Evolutionary conservation across 1,284 basidiomycete genomes (phyloP), one percentile per base, ranked within the genome.

Genomic region (Boletus sp.): DNA sequence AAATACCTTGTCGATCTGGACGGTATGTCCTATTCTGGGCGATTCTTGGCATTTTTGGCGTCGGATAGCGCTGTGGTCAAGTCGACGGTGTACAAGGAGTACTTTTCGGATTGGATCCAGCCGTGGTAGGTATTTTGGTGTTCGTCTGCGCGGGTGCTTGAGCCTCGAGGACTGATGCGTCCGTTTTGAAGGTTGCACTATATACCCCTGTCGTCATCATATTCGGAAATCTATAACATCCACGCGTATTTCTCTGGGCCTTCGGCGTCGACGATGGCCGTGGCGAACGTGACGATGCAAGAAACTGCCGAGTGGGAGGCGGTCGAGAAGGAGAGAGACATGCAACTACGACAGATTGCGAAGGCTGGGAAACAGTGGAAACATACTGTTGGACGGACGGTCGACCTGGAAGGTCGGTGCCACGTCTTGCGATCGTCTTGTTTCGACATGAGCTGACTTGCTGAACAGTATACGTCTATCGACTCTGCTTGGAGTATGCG

Each of bases 1-100:
- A 95, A 94, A 71, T 94, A 94, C 62, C 74, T 95, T 20, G 71
- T 94, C 52, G 94, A 96, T 68, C 68, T 96, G 46, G 94, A 96
- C 63, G 94, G 94, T 35, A 92, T 91, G 85, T 86, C 89, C 14
- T 95, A 95, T 65, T 91, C 88, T 34, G 94, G 88, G 6, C 76
- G 89, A 40, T 90, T 95, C 65, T 82, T 94, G 71, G 82, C 89
- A 1, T 85, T 92, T 60, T 72, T 95, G 67, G 90, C 89, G 38
- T 86, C 81, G 42, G 90, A 94, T 66, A 92, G 89, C 57, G 92
- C 86, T 0, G 88, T 92, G 8, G 66, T 97, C 55, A 96, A 97
- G 70, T 77, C 87, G 17, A 92, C 87, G 0, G 84, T 96, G 0
- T 94, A 96, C 65, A 78, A 83, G 25, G 94, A 97, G 68, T 97